Base-by-base conservation (phyloP, 2,329 filamentous ascomycete species). In the Neonectria punicea region DNA sequence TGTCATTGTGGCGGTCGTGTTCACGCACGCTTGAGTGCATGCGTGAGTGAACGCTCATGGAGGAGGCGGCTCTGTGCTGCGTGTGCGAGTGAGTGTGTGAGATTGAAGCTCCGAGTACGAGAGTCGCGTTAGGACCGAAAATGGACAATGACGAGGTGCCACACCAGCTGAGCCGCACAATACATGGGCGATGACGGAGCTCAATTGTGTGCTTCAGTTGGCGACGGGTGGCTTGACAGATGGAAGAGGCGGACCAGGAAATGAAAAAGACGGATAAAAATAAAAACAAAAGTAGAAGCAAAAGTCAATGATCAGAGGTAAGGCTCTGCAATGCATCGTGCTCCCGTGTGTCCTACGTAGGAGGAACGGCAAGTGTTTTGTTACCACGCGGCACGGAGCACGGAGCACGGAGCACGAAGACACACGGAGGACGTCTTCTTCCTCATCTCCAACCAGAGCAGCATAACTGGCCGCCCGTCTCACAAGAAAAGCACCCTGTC, bases 381-480 rank as follows among this genome's bases (percentile, higher is more conserved):
- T 32, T 51, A n/a, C 32, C 4, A 43, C 39, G 39, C 39, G n/a
- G 39, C 39, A 41, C 39, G 39, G 39, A 9, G 8, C 34, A 36
- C 34, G 34, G 34, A 39, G 34, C 34, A 39, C 36, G 34, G 34
- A 41, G 39, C 39, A 41, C 39, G 39, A 14, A 18, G n/a, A 5
- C n/a, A 36, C 34, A 25, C 25, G 25, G 25, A 25, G 36, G 36
- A 39, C 32, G 32, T n/a, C 18, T 22, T 49, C 61, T 58, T 49
- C 53, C 49, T 43, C n/a, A 43, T 20, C 34, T 34, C n/a, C 30
- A 51, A 34, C 49, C 49, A 41, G 34, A 53, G 58, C 58, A 54
- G 58, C 58, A 54, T 46, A 54, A 41, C 43, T 61, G 36, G 51
- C 44, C 50, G 58, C 58, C 58, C 20, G 58, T 61, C 58, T 55